Conservation (phyloP, 257 asterid species). For the Avicennia marina region DNA sequence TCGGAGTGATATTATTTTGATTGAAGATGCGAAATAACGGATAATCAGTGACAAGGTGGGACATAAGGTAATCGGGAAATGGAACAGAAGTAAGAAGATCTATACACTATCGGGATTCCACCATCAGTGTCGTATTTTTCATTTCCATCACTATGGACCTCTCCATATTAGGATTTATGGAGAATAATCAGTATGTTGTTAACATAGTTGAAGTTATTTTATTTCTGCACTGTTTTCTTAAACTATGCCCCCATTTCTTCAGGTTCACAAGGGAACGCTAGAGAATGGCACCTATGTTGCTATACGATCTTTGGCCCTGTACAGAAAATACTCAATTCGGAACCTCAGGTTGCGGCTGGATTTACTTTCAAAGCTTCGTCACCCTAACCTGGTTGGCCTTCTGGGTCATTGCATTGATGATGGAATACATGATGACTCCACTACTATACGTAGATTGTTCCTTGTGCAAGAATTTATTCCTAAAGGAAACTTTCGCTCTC, state of each 20-base stretch:
- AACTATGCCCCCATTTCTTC: slow-evolving; percentile 8
- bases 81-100: too few relatives aligned
- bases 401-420: slow-evolving; percentile 86
- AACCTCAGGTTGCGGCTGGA: slow-evolving; percentile 74
- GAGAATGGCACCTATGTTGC: slow-evolving; percentile 63
- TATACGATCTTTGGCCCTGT: slow-evolving; percentile 51
- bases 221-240: too few relatives aligned
- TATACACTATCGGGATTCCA: too few relatives aligned
- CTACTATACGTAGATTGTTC: slow-evolving; percentile 44
- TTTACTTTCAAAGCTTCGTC: slow-evolving; percentile 77
- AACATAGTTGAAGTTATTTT: too few relatives aligned
- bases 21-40: too few relatives aligned
- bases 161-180: too few relatives aligned
- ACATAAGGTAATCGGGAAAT: too few relatives aligned
- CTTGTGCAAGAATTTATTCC: slow-evolving; percentile 83
- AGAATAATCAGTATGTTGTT: too few relatives aligned
- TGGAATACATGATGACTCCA: slow-evolving; percentile 56
- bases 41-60: too few relatives aligned
- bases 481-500: slow-evolving; percentile 66
- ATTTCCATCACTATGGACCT: too few relatives aligned
- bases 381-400: slow-evolving; percentile 73
- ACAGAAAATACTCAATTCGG: slow-evolving; percentile 49
- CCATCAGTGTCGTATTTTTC: too few relatives aligned
- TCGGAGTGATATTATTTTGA: too few relatives aligned
- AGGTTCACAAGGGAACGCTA: slow-evolving; percentile 86